A percentile compares a stretch with the other conserved stretches of the same genome.
phyloP scores from a whole-genome alignment of 371 early-diverging fungal species.

The Actinomucor elegans region DNA sequence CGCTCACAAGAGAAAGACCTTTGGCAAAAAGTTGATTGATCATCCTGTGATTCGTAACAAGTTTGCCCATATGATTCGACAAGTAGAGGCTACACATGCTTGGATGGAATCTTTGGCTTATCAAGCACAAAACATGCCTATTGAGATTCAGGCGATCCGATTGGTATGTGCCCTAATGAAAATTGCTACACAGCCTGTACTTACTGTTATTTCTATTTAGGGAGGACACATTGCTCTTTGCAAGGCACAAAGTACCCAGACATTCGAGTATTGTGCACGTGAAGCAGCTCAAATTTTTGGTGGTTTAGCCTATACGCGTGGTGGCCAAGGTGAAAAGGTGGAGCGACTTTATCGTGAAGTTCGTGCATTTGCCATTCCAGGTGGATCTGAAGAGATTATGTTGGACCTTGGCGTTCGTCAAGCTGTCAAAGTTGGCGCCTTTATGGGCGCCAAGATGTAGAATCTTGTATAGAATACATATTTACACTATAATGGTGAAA shows the following conservation, averaged over 20 bases:
- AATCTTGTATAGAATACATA: too few species aligned
- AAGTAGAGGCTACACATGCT: conserved; percentile 86
- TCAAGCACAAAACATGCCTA: conserved; percentile 69
- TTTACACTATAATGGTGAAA: too few species aligned
- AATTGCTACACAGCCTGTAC: background rate
- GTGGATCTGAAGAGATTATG: conserved; percentile 85
- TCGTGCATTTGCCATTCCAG: conserved; percentile 81
- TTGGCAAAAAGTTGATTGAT: conserved; percentile 77
- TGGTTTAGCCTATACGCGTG: conserved; percentile 83
- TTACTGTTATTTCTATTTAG: conserved; percentile 29
- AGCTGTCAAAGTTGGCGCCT: conserved; percentile 69
- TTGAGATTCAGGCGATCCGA: conserved; percentile 67
- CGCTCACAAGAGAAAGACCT: conserved; percentile 85
- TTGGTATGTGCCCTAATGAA: background rate
- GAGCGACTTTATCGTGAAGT: conserved; percentile 89
- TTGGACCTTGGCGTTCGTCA: conserved; percentile 79
- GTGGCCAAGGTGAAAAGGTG: conserved; percentile 86
- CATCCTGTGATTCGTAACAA: conserved; percentile 75
- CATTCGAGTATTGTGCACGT: conserved; percentile 86
- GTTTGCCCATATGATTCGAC: conserved; percentile 77
- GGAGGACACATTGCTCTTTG: conserved; percentile 88
- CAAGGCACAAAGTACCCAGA: conserved; percentile 86
- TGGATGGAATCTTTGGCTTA: conserved; percentile 79
- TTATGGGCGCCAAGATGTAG: conserved; percentile 65
- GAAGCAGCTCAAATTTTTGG: conserved; percentile 94